Evolutionary conservation across 345 rosid genomes (phyloP), one percentile per base, ranked within the genome.

Genomic region (Citrus glauca): DNA sequence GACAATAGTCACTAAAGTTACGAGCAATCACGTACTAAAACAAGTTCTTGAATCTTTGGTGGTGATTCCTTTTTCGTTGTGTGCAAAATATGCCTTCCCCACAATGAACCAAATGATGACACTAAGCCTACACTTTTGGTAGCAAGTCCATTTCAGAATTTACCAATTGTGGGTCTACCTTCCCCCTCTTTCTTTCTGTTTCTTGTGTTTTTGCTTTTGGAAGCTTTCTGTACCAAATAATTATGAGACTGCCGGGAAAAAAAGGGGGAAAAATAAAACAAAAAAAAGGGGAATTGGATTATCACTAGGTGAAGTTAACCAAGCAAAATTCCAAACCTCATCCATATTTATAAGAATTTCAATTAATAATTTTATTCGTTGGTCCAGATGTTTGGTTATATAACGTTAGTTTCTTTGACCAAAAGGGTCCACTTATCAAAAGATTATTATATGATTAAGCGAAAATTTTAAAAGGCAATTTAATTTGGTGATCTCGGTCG

Each of bases 101-200:
- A 71, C 78, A 68, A 73, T 53, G 73, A 81, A 83, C 79, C 81
- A 75, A 85, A 85, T 78, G 81, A 81, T 83, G 83, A 81, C 78
- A 42, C 66, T 40, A 45, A 56, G 16, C 27, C 14, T 24, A 59
- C 74, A 27, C 84, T 75, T 80, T 72, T 80, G 74, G 85, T 69
- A 14, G 68, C 68, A 56, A 75, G 84, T 85, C 85, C 79, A 64
- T 78, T 71, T 65, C 80, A 67, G 42, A 42, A 19, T 73, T 61
- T 74, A 13, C 24, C 37, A 62, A 40, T 38, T 4, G 74, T 72
- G 83, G 84, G 79, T 60, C 53, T 59, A 66, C 33, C 22, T 63
- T 75, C 56, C 20, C 40, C 3, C 33, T 37, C 27, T 45, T 22
- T 77, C 71, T 22, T 33, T 73, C 11, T 66, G 30, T 66, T 40